Percentiles rank a stretch among this genome's conserved stretches.
Conservation (phyloP, 345 rosid species). For the Pugionium cornutum region DNA sequence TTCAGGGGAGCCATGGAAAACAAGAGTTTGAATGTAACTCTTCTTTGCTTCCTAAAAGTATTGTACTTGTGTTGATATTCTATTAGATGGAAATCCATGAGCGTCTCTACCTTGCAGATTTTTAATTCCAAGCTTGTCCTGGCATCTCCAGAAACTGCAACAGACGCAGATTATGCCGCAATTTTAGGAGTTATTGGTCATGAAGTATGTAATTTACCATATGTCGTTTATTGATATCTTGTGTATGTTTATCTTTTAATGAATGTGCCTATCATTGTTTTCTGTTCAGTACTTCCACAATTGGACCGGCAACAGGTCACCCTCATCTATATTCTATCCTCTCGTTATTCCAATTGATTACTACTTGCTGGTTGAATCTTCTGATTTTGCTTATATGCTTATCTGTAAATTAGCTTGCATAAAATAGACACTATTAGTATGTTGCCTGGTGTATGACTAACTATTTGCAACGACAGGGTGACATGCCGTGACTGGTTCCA, state of each 20-base stretch:
- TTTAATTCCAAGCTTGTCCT: slow-evolving; percentile 96
- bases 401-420: not conserved
- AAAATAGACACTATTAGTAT: not conserved
- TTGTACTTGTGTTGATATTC: not conserved
- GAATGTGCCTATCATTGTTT: slow-evolving; percentile 36
- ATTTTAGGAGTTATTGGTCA: slow-evolving; percentile 97
- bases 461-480: slow-evolving; percentile 59
- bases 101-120: slow-evolving; percentile 55
- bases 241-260: slow-evolving; percentile 8
- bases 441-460: slow-evolving; percentile 18
- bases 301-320: slow-evolving; percentile 99
- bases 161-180: slow-evolving; percentile 95
- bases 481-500: slow-evolving; percentile 99
- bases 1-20: slow-evolving; percentile 99
- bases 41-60: slow-evolving; percentile 10
- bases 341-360: slow-evolving; percentile 1
- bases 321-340: not conserved
- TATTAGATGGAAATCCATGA: slow-evolving; percentile 27
- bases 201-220: slow-evolving; percentile 59
- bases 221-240: not conserved
- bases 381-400: slow-evolving; percentile 2
- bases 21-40: slow-evolving; percentile 89
- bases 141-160: slow-evolving; percentile 98
- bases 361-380: slow-evolving; percentile 14
- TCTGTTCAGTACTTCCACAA: slow-evolving; percentile 95